Base-by-base conservation (phyloP, 108 stramenopile species). In the Pseudonitzschia pungens region DNA sequence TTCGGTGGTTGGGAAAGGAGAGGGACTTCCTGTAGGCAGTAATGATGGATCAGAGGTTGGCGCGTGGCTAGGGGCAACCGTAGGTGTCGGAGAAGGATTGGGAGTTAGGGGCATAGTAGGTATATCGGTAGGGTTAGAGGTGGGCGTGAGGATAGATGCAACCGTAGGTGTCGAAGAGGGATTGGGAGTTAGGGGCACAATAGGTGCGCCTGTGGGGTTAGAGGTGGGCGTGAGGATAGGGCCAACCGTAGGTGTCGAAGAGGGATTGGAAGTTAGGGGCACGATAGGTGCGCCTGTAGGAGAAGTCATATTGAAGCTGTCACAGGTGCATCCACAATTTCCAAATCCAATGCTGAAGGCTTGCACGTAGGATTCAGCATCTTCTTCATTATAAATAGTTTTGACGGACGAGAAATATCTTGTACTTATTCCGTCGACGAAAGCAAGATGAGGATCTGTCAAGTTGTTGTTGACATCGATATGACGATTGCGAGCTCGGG, bases 311-410 rank as follows among this genome's bases (percentile, higher is more conserved):
- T 55, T 26, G 54, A 10, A 2, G 12, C 24, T 22, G 12, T 67
- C 66, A 42, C 72, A 73, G 24, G 56, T 64, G 31, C 72, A 73
- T 10, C 72, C 72, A 63, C 72, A 73, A 16, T 63, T 50, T 21
- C 22, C 48, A 32, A 73, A 73, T 18, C 45, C 41, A 27, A 73
- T 73, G 31, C 48, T 45, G 33, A 64, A 73, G 33, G 45, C 60
- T 62, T 45, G 21, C 14, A 10, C 12, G 36, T 67, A 67, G 9
- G 66, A 67, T 44, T 26, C 24, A 43, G 43, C 22, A 33, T 43
- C 29, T 50, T 29, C 26, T 16, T 27, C 42, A 32, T 45, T 11
- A 22, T 43, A 15, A 22, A 42, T 31, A n/a, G 33, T 22, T 33
- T 41, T 26, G 20, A 28, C 45, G 20, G 59, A 26, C 0, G 11